Conservation (phyloP, 1,139 yeast genomes). For the Magnusiomyces tetraspermus region DNA sequence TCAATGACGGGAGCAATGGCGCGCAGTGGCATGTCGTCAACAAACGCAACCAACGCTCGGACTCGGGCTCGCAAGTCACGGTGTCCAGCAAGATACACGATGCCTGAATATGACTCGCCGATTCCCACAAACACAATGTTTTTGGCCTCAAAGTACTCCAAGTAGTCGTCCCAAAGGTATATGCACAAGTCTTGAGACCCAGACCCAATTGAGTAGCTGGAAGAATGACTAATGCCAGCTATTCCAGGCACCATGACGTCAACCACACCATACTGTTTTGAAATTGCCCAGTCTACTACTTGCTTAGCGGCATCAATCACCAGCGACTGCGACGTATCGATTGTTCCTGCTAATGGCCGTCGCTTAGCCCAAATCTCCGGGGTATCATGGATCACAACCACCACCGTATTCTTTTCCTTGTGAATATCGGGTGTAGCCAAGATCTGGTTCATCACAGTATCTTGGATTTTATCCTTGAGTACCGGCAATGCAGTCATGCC, state of each 20-base stretch:
- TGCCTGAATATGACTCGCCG: conserved; percentile 83
- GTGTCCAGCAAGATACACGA: conserved; percentile 82
- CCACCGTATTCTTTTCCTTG: conserved; percentile 45
- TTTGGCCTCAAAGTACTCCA: conserved; percentile 57
- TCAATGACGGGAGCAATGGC: conserved; percentile 80
- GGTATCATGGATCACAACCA: conserved; percentile 79
- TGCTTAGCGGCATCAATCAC: conserved; percentile 54
- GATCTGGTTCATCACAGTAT: conserved; percentile 54
- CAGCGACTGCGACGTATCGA: conserved; percentile 61
- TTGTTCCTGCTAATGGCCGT: conserved; percentile 69
- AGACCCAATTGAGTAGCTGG: conserved; percentile 18
- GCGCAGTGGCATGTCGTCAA: conserved; percentile 56
- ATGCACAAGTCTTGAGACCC: conserved; percentile 61
- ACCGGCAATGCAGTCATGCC: conserved; percentile 65
- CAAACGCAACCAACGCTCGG: conserved; percentile 63
- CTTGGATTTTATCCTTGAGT: conserved; percentile 33
- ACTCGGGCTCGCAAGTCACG: conserved; percentile 57
- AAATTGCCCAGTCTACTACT: conserved; percentile 48
- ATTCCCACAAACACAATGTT: conserved; percentile 76
- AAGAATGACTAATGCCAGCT: conserved; percentile 20
- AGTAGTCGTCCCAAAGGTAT: conserved; percentile 84
- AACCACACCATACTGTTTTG: conserved; percentile 56
- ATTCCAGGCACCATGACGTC: conserved; percentile 67
- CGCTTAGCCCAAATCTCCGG: conserved; percentile 88
- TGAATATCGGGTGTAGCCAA: conserved; percentile 69